Base-by-base conservation (phyloP, 441 rosid genomes). In the Macaranga tanarius region DNA sequence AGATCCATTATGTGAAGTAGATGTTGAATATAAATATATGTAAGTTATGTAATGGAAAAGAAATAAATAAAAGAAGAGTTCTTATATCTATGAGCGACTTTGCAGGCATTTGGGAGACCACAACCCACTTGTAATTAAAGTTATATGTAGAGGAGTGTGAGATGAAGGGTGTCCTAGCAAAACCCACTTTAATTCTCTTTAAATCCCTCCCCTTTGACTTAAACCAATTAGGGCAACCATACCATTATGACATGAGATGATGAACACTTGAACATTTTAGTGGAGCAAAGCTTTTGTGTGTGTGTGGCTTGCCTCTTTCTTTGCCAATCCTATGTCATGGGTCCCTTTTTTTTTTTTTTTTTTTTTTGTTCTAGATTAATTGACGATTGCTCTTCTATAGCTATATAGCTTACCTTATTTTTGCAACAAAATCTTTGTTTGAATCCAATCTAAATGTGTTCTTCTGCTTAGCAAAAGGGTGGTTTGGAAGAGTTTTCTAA, bases 41-140 rank as follows among this genome's bases (percentile, higher is more conserved):
- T 5, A 48, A 13, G 19, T 12, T 6, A 48, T 3, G n/a, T 26
- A 20, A 40, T 40, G 23, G 8, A 16, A 2, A 23, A 50, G 42
- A 51, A 31, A 66, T 7, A 6, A 25, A 77, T 12, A 7, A 26
- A 58, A 4, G 51, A 42, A n/a, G 48, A 38, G 10, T 45, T 69
- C 11, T 67, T 56, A 25, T 44, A 28, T 9, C 0, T 15, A 11
- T 34, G 69, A 48, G 58, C 67, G 72, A 77, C 54, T 8, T 7
- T 76, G 84, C 84, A 80, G 79, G 86, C 63, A 66, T 64, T 80
- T 76, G 42, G 81, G 86, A 80, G 86, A 83, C 86, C 79, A 69
- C 28, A 54, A 57, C 62, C 76, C 68, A 76, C 80, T 76, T 67
- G 13, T 15, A 70, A 15, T 60, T 40, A n/a, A 3, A 62, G 26